Evolutionary conservation across 2,329 filamentous ascomycete genomes (phyloP).

Genomic region (Clonostachys sp.): DNA sequence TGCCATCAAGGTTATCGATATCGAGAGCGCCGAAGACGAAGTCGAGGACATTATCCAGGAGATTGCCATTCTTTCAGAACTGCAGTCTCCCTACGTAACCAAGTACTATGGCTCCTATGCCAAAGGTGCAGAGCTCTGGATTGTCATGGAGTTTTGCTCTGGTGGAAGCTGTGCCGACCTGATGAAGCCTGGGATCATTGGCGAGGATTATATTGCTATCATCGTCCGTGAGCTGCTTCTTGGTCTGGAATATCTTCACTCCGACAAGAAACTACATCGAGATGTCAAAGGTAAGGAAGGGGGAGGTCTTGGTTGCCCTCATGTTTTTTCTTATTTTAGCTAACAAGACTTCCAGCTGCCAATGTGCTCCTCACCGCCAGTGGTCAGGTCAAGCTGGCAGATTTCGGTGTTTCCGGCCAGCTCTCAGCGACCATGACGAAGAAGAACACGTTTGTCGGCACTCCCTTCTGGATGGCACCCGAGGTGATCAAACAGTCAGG

Average conservation of each 20-base stretch:
- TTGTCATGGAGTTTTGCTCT: conserved; percentile 99
- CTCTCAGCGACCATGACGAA: conserved; percentile 98
- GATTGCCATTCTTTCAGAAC: conserved; percentile 92
- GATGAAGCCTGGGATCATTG: conserved; percentile 87
- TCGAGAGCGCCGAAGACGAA: conserved; percentile 98
- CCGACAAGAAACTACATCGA: conserved; percentile 91
- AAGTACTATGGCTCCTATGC: conserved; percentile 97
- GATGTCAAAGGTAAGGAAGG: conserved; percentile 78
- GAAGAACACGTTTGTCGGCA: conserved; percentile 98
- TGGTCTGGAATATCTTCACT: conserved; percentile 88
- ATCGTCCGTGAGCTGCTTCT: conserved; percentile 86
- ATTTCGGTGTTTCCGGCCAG: conserved; percentile 96
- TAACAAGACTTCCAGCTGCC: conserved; percentile 55
- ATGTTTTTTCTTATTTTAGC: neutral
- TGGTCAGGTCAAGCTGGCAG: conserved; percentile 93
- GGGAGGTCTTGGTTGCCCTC: neutral
- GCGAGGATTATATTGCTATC: conserved; percentile 95
- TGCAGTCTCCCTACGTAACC: conserved; percentile 94
- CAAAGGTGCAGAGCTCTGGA: conserved; percentile 95
- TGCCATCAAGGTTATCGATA: conserved; percentile 97
- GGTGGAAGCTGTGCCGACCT: conserved; percentile 94
- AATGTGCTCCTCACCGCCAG: conserved; percentile 86
- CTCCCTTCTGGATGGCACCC: conserved; percentile 98
- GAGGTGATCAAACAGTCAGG: conserved; percentile 98
- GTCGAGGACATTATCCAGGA: conserved; percentile 99